phyloP scores from a whole-genome alignment of 176 grass and related monocot species.

The Poa pratensis region DNA sequence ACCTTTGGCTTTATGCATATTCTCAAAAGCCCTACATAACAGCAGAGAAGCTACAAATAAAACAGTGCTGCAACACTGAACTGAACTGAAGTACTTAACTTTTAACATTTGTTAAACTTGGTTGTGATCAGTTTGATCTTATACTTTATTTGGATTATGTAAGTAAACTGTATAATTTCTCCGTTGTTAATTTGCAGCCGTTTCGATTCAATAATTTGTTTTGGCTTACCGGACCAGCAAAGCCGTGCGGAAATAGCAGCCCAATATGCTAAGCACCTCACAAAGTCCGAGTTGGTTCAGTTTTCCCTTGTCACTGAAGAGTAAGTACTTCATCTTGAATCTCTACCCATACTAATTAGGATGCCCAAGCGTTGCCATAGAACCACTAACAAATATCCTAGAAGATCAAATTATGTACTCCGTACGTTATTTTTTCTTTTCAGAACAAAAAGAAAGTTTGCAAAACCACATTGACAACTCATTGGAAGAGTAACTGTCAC shows the following conservation, averaged over 20 bases:
- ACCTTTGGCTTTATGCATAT: slow-evolving; percentile 1
- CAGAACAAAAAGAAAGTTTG: not conserved
- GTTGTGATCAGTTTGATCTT: not conserved
- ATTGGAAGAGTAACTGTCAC: not conserved
- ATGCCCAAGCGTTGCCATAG: not conserved
- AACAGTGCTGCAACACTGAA: slow-evolving; percentile 26
- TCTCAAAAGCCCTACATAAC: not conserved
- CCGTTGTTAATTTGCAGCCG: slow-evolving; percentile 67
- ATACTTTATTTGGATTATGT: not conserved
- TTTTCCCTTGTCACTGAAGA: slow-evolving; percentile 79
- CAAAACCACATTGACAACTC: not conserved
- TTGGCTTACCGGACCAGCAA: slow-evolving; percentile 76
- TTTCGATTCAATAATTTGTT: slow-evolving; percentile 94
- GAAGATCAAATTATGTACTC: not conserved
- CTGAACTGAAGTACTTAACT: slow-evolving; percentile 20
- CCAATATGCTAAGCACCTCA: slow-evolving; percentile 93
- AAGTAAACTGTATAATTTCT: slow-evolving; percentile 17
- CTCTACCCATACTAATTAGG: not conserved
- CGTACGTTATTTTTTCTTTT: not conserved
- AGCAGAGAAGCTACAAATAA: not conserved
- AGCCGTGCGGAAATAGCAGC: slow-evolving; percentile 76
- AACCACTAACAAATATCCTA: not conserved
- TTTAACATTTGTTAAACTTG: slow-evolving; percentile 29
- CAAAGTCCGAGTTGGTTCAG: slow-evolving; percentile 64
- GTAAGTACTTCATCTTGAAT: slow-evolving; percentile 53